Conservation (phyloP, 2,329 filamentous ascomycete species). For the Periglandula ipomoeae region DNA sequence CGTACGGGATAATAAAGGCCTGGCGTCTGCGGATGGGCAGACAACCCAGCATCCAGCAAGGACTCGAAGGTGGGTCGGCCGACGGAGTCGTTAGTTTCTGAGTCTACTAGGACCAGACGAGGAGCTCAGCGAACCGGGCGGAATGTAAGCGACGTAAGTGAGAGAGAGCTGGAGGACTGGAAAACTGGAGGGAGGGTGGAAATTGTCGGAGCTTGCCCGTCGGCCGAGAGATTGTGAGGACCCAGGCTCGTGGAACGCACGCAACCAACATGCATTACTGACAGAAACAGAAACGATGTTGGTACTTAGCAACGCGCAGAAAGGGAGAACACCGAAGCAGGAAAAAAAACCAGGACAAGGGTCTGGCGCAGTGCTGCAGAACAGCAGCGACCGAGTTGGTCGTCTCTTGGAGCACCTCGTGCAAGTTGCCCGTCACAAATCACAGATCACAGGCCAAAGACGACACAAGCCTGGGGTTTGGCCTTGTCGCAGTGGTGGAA, state of each 20-base stretch:
- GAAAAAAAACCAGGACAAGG: no score
- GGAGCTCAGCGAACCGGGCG: no score
- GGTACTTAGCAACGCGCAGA: not conserved
- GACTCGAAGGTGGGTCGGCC: conserved; percentile 4
- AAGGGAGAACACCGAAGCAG: not conserved
- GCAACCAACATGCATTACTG: not conserved
- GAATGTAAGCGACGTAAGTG: not conserved
- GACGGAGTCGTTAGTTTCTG: not conserved
- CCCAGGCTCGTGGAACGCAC: conserved; percentile 1
- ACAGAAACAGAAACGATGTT: not conserved
- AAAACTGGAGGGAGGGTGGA: not conserved
- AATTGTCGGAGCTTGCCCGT: not conserved
- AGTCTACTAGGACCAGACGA: no score
- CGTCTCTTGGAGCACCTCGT: no score
- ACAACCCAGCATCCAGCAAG: not conserved
- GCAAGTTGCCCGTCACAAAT: no score
- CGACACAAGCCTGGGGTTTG: not conserved
- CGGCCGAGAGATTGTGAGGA: conserved; percentile 6
- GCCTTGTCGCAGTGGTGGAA: not conserved
- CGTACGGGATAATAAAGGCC: not conserved
- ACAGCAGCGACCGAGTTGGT: no score
- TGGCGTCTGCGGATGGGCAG: not conserved
- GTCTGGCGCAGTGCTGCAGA: not conserved
- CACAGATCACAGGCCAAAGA: no score
- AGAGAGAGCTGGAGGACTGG: not conserved